Conservation (phyloP, 257 asterid genomes). For the Solanum bulbocastanum region DNA sequence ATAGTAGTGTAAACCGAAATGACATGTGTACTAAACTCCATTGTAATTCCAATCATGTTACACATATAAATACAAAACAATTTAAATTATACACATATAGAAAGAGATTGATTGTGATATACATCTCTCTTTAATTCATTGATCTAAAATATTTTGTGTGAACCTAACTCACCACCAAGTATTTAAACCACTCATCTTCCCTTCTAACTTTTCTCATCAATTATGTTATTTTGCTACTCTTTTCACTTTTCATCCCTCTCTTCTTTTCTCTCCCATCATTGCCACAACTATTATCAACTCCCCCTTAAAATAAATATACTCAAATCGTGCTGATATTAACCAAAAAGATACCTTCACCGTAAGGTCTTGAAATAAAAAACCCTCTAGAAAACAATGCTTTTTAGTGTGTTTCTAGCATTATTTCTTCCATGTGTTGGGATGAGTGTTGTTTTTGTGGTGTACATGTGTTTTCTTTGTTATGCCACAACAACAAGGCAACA, state of each 20-base stretch:
- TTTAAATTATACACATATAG: not conserved
- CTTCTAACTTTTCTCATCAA: not conserved
- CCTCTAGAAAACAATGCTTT: slow-evolving; percentile 27
- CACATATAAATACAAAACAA: not conserved
- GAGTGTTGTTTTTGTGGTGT: slow-evolving; percentile 66
- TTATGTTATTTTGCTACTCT: slow-evolving; percentile 18
- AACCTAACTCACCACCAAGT: not conserved
- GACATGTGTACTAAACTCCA: not conserved
- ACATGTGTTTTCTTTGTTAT: slow-evolving; percentile 64
- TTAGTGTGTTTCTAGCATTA: slow-evolving; percentile 67
- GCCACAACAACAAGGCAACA: slow-evolving; percentile 21
- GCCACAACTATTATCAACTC: slow-evolving; percentile 2
- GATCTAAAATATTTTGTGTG: not conserved
- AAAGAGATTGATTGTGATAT: not conserved
- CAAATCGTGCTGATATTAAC: not conserved
- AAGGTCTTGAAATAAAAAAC: not conserved
- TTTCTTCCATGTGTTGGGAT: slow-evolving; percentile 84
- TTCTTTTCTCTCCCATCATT: not conserved
- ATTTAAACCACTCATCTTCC: slow-evolving; percentile 11
- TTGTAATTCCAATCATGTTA: not conserved
- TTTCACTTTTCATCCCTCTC: not conserved
- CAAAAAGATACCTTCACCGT: not conserved
- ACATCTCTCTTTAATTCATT: not conserved
- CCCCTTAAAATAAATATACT: not conserved
- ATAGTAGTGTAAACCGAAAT: not conserved